Conservation (phyloP, 176 grass and related monocot species). For the Phoenix roebelenii region DNA sequence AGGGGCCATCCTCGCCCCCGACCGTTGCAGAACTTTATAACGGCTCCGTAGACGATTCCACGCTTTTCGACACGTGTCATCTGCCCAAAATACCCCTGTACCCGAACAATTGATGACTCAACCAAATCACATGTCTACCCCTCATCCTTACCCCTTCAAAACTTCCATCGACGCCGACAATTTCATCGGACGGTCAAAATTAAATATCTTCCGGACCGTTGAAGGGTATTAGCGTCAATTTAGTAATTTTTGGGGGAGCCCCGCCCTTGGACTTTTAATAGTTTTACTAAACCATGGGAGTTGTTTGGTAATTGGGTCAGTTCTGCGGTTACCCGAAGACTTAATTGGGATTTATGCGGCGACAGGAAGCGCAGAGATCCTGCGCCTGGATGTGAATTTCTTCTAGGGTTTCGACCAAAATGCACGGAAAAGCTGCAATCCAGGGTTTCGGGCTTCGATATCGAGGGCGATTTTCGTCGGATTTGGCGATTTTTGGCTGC, state of each 20-base stretch:
- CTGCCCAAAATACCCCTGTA: not conserved
- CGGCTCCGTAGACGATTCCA: not conserved
- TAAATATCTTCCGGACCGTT: not conserved
- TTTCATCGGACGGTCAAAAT: not conserved
- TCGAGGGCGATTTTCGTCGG: conserved; percentile 10
- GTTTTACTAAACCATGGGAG: not conserved
- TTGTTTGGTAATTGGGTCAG: not conserved
- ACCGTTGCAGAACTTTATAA: not conserved
- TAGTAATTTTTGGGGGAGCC: not conserved
- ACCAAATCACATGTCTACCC: too few species aligned
- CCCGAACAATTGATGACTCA: too few species aligned
- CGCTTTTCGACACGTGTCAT: conserved; percentile 1
- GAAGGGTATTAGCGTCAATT: not conserved
- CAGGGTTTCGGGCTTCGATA: conserved; percentile 3
- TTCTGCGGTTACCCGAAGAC: not conserved
- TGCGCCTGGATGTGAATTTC: not conserved
- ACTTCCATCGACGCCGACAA: not conserved
- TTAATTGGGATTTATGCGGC: not conserved
- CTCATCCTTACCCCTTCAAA: too few species aligned
- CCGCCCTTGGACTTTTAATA: too few species aligned
- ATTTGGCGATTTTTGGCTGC: conserved; percentile 1
- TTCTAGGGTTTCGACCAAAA: conserved; percentile 2
- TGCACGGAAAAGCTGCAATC: conserved; percentile 7
- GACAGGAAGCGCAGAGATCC: too few species aligned
- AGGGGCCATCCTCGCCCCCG: not conserved